Evolutionary conservation across 805 yeast genomes (phyloP).

Genomic region (Suhomyces faveliae): DNA sequence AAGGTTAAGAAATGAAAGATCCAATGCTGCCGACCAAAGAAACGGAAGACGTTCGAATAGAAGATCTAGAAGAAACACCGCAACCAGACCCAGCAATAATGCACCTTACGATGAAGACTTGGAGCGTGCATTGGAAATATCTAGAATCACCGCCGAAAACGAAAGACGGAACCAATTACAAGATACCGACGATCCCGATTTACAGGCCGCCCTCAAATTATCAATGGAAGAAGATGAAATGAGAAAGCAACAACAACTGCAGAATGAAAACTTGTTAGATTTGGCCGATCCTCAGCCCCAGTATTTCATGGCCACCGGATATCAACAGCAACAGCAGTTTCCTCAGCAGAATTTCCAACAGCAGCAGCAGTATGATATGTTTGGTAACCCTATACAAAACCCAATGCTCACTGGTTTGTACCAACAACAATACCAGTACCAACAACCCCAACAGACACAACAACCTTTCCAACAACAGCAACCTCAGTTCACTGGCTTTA

Average conservation of each 20-base stretch:
- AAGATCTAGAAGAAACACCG: slow-evolving; percentile 21
- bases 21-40: slow-evolving; percentile 28
- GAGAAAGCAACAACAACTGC: slow-evolving; percentile 46
- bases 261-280: slow-evolving; percentile 52
- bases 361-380: slow-evolving; percentile 53
- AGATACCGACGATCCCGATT: slow-evolving; percentile 55
- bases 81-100: slow-evolving; percentile 16
- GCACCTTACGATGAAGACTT: slow-evolving; percentile 71
- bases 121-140: slow-evolving; percentile 75
- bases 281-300: slow-evolving; percentile 43
- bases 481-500: slow-evolving; percentile 31
- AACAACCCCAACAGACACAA: slow-evolving; percentile 28
- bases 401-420: slow-evolving; percentile 56
- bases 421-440: slow-evolving; percentile 33
- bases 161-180: slow-evolving; percentile 60
- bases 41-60: slow-evolving; percentile 30
- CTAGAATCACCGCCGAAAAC: slow-evolving; percentile 78
- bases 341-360: slow-evolving; percentile 14
- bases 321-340: slow-evolving; percentile 13
- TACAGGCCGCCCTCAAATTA: slow-evolving; percentile 66
- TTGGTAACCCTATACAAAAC: slow-evolving; percentile 62
- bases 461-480: slow-evolving; percentile 36
- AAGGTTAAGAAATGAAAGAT: slow-evolving; percentile 69
- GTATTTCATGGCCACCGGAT: slow-evolving; percentile 25
- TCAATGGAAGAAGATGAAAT: slow-evolving; percentile 76